Conservation (phyloP, 148 eudicot species). For the Chenopodium suecicum region DNA sequence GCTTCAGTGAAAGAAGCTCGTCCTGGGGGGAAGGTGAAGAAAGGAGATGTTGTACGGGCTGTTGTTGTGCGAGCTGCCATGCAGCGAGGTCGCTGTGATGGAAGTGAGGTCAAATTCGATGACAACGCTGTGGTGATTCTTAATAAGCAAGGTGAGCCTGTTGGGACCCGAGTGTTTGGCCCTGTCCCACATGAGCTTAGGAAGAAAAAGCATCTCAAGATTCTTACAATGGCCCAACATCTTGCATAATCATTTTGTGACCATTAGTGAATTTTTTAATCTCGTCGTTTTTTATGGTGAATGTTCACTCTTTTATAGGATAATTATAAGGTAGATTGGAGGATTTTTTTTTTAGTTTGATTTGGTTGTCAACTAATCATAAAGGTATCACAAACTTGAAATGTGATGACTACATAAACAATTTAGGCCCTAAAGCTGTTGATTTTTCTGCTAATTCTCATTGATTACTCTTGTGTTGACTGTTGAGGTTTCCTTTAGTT, state of each 20-base stretch:
- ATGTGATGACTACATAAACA: not conserved
- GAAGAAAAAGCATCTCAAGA: conserved; percentile 82
- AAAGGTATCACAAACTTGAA: not conserved
- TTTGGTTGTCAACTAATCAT: not conserved
- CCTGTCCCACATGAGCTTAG: conserved; percentile 83
- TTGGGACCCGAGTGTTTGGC: conserved; percentile 88
- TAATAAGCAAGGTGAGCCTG: conserved; percentile 81
- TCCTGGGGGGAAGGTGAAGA: conserved; percentile 85
- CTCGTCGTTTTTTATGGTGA: not conserved
- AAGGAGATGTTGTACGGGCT: conserved; percentile 74
- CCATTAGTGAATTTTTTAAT: not conserved
- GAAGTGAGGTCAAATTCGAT: conserved; percentile 87
- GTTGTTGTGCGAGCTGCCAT: conserved; percentile 92
- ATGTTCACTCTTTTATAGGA: not conserved
- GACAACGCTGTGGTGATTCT: conserved; percentile 84
- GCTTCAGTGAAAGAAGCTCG: conserved; percentile 83
- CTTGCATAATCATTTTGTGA: conserved; percentile 13
- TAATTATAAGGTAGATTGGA: not conserved
- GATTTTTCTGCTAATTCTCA: not conserved
- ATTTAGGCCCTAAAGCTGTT: not conserved
- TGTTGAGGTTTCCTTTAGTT: not conserved
- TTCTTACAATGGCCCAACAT: conserved; percentile 67
- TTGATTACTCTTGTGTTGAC: not conserved
- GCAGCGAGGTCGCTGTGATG: conserved; percentile 76
- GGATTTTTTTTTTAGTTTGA: not conserved